These are phyloP conservation scores for Raphanus raphanistrum DNA, from an alignment of 345 rosid species.

Conservation along the genomic window DNA sequence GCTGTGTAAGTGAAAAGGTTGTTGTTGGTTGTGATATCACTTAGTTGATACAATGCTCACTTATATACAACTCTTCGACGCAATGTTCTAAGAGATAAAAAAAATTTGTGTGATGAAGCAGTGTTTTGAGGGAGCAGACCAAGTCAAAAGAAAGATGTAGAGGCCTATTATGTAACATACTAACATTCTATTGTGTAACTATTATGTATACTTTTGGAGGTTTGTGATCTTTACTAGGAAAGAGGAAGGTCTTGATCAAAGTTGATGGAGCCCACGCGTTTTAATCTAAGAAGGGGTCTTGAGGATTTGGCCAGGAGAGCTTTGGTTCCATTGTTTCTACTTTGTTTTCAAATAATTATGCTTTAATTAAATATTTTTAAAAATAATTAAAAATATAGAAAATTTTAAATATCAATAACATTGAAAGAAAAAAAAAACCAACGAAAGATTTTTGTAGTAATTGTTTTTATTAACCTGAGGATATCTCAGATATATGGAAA, in stretches of 20 bases:
- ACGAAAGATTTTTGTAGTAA: neutral
- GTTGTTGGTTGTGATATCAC: constrained; percentile 32
- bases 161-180: constrained; percentile 19
- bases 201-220: constrained; percentile 4
- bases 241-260: constrained; percentile 24
- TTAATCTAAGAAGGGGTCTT: constrained; percentile 23
- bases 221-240: constrained; percentile 25
- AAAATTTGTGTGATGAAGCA: constrained; percentile 24
- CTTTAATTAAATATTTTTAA: neutral
- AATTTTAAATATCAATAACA: neutral
- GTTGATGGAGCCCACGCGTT: constrained; percentile 42
- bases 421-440: neutral
- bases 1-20: constrained; percentile 27
- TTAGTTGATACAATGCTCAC: constrained; percentile 18
- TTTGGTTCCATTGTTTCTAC: neutral
- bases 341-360: neutral
- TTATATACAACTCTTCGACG: constrained; percentile 28
- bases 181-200: constrained; percentile 1
- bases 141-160: constrained; percentile 34
- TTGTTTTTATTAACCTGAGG: neutral
- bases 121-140: constrained; percentile 16
- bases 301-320: constrained; percentile 17
- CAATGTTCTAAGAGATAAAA: neutral
- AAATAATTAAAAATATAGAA: neutral
- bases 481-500: neutral